Evolutionary conservation across 192 early-diverging fungal species (phyloP).

Genomic region (Coemansia sp.): DNA sequence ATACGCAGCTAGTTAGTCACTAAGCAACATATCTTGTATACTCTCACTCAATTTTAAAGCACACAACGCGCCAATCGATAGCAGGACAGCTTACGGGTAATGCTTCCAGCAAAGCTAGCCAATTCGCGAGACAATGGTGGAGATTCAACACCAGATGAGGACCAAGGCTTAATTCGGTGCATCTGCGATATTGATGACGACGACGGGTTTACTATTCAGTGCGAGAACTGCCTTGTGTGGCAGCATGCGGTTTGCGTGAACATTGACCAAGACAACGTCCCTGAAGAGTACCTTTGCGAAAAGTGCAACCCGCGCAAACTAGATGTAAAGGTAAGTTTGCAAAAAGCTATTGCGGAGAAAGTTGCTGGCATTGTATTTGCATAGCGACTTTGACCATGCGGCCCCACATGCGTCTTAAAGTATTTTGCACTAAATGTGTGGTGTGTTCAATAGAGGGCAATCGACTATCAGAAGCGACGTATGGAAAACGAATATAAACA

Average conservation of each 20-base stretch:
- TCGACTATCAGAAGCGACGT: constrained; percentile 49
- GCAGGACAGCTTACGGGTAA: not conserved
- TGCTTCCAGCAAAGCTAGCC: constrained; percentile 25
- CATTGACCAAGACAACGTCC: constrained; percentile 65
- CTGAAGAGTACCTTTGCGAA: constrained; percentile 87
- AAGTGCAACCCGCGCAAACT: constrained; percentile 71
- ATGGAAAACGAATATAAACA: constrained; percentile 36
- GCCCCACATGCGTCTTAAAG: not conserved
- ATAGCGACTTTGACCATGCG: not conserved
- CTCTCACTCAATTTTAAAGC: not conserved
- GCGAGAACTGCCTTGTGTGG: constrained; percentile 92
- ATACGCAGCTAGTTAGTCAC: not conserved
- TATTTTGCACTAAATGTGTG: not conserved
- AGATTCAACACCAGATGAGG: constrained; percentile 57
- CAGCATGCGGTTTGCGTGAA: constrained; percentile 92
- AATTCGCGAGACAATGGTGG: constrained; percentile 24
- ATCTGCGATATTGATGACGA: constrained; percentile 88
- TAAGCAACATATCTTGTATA: not conserved
- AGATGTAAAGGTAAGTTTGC: constrained; percentile 51
- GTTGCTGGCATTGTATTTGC: not conserved
- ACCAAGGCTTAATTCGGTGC: constrained; percentile 90
- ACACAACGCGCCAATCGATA: not conserved
- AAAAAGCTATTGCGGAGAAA: not conserved
- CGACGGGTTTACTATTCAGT: constrained; percentile 97
- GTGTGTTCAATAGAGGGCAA: constrained; percentile 27